phyloP scores from a whole-genome alignment of 345 rosid species.

The Cardamine chenopodiifolia region DNA sequence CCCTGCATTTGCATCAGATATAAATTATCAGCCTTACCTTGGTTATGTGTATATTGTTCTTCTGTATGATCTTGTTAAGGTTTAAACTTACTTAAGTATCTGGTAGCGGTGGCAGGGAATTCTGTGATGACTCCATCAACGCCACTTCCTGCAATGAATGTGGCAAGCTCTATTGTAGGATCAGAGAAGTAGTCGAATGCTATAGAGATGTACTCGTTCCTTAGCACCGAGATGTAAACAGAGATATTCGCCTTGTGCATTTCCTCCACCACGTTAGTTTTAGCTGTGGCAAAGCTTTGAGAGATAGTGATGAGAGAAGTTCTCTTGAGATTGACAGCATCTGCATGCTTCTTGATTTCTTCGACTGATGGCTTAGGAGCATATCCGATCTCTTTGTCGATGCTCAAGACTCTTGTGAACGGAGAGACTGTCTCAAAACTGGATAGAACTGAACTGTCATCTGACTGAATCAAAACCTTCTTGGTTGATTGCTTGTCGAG shows the following conservation, averaged over 20 bases:
- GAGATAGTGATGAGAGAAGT: constrained; percentile 43
- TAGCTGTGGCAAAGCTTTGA: constrained; percentile 46
- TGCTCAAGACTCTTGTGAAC: constrained; percentile 58
- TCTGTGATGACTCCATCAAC: constrained; percentile 78
- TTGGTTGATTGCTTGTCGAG: constrained; percentile 72
- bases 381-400: constrained; percentile 53
- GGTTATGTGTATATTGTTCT: not conserved
- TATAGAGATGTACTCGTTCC: constrained; percentile 63
- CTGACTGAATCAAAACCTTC: constrained; percentile 73
- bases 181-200: constrained; percentile 75
- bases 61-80: not conserved
- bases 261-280: constrained; percentile 54
- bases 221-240: constrained; percentile 61
- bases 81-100: constrained; percentile 63
- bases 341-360: constrained; percentile 74
- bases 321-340: constrained; percentile 59
- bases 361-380: constrained; percentile 55
- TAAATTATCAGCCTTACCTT: constrained; percentile 33
- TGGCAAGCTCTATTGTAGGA: constrained; percentile 69
- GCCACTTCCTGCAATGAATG: constrained; percentile 50
- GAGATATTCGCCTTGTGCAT: constrained; percentile 67
- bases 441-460: constrained; percentile 69
- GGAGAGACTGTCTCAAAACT: constrained; percentile 52
- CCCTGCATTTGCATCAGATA: constrained; percentile 52
- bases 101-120: constrained; percentile 76